These are phyloP conservation scores for Hemisphaericaspora lyxosophila DNA, from an alignment of 1,139 yeast genomes.

Conservation along the genomic window DNA sequence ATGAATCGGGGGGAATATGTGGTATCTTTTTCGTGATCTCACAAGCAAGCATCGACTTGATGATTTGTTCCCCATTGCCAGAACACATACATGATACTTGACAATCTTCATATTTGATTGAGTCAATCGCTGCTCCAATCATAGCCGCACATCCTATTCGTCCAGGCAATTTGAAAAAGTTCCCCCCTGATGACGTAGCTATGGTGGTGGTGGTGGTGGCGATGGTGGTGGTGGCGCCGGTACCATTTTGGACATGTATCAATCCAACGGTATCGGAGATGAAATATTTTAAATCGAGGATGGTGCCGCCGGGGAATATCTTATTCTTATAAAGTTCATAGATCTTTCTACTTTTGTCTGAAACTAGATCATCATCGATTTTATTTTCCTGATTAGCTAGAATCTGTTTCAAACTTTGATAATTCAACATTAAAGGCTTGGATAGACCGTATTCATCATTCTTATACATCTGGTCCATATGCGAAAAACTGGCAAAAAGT, in stretches of 20 bases:
- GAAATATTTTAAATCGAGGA: constrained; percentile 1
- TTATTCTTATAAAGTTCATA: constrained; percentile 16
- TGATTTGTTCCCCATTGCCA: constrained; percentile 58
- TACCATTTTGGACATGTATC: constrained; percentile 15
- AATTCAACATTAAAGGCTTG: constrained; percentile 26
- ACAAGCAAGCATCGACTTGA: constrained; percentile 40
- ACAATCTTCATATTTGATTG: constrained; percentile 12
- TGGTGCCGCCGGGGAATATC: constrained; percentile 8
- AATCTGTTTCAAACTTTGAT: constrained; percentile 11
- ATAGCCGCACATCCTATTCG: constrained; percentile 56
- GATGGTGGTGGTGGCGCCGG: no score
- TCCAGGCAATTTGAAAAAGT: constrained; percentile 48
- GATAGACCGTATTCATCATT: constrained; percentile 22
- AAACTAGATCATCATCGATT: constrained; percentile 14
- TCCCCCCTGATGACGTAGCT: constrained; percentile 55
- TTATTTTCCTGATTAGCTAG: constrained; percentile 3
- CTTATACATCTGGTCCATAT: constrained; percentile 15
- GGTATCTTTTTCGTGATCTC: constrained; percentile 19
- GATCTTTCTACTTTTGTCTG: constrained; percentile 16
- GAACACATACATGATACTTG: constrained; percentile 47
- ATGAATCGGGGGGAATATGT: constrained; percentile 9
- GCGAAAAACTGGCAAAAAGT: background rate
- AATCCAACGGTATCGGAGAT: constrained; percentile 39
- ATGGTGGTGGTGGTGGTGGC: no score
- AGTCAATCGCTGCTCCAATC: constrained; percentile 45